Evolutionary conservation across 1,284 basidiomycete genomes (phyloP), one percentile per base, ranked within the genome.

Genomic region (Heterobasidion annosum): DNA sequence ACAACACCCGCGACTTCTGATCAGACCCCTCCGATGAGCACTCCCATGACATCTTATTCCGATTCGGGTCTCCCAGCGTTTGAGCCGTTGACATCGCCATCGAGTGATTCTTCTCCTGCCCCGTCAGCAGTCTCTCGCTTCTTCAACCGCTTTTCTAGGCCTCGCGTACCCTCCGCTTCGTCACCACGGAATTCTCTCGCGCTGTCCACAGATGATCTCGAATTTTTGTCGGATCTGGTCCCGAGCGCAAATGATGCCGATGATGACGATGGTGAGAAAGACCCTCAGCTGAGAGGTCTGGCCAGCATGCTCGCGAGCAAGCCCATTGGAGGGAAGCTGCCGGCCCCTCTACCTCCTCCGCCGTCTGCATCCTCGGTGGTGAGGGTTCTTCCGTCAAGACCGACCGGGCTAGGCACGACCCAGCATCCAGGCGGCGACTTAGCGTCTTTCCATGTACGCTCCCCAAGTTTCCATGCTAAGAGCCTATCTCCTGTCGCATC

Each of bases 391-490:
- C 25, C 45, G 45, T 16, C 45, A 10, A 13, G 2, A 16, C 2
- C 45, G 18, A 47, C 12, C 18, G 45, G 40, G 13, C n/a, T 34
- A 34, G 18, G 35, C 50, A 13, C 37, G 13, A 50, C 25, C 25
- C 25, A 50, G n/a, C 46, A 32, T 19, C 43, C 25, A 19, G 19
- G 15, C 34, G 15, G 43, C 67, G 89, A 94, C 66, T 89, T 85
- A 59, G 84, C 91, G 3, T 87, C 88, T 1, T 83, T 91, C 65
- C 91, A 93, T 62, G 84, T 88, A 1, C 77, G 93, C 58, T 70
- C 93, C 46, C 81, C 83, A 25, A 88, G 86, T 5, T 81, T 48
- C 25, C 13, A 13, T 50, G 34, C 33, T 13, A 50, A 50, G 34
- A 37, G 35, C n/a, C 12, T 18, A 34, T 25, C 43, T 87, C 1